Percentiles rank a stretch among this genome's conserved stretches.
phyloP scores from a whole-genome alignment of 331 rosid species.

The Dryas integrifolia region DNA sequence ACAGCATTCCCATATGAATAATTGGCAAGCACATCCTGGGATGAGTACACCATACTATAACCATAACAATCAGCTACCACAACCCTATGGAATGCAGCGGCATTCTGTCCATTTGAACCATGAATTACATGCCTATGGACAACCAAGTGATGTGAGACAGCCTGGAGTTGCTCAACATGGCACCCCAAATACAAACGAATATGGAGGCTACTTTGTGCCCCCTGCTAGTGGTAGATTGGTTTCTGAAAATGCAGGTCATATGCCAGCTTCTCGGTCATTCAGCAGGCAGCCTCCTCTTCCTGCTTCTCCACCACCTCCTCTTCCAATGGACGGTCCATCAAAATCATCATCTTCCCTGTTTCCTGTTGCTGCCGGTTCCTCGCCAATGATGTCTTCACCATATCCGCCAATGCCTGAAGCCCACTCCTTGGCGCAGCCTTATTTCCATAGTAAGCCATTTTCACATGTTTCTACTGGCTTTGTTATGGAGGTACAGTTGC shows the following conservation, averaged over 20 bases:
- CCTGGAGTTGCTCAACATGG: constrained; percentile 26
- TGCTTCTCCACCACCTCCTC: constrained; percentile 73
- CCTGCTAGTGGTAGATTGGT: constrained; percentile 31
- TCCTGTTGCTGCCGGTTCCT: constrained; percentile 47
- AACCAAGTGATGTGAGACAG: background rate
- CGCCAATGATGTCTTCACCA: constrained; percentile 36
- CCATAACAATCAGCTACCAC: constrained; percentile 23
- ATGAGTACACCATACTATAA: constrained; percentile 26
- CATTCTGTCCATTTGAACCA: constrained; percentile 27
- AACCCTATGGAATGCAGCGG: constrained; percentile 29
- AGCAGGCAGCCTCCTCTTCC: constrained; percentile 73
- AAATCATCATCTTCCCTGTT: constrained; percentile 46
- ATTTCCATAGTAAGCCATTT: constrained; percentile 48
- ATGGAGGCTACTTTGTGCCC: constrained; percentile 30
- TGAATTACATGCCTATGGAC: background rate
- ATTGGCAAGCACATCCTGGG: constrained; percentile 20
- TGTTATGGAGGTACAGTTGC: constrained; percentile 48
- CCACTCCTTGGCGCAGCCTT: constrained; percentile 42
- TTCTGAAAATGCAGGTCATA: constrained; percentile 29
- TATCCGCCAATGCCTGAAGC: constrained; percentile 46
- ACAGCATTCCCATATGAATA: constrained; percentile 16
- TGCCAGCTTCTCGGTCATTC: constrained; percentile 45
- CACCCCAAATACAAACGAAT: constrained; percentile 22
- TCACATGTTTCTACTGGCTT: constrained; percentile 49
- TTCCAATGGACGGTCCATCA: constrained; percentile 50